Conservation (phyloP, 208 protist genomes). For the Vickermania ingenoplastis region DNA sequence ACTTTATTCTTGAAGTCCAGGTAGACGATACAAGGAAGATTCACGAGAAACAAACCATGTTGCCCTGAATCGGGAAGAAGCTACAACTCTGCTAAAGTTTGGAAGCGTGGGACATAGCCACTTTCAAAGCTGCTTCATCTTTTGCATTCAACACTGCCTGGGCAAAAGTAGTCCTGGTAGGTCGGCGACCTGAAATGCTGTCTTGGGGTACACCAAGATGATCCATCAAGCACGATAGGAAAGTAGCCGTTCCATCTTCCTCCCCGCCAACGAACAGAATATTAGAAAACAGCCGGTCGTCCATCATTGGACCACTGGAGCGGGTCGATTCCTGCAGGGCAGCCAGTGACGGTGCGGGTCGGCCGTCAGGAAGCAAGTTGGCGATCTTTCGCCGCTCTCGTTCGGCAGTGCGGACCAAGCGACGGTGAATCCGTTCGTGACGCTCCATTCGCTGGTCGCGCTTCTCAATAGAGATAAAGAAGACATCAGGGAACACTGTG, state of each 20-base stretch:
- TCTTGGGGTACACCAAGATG: slow-evolving; percentile 10
- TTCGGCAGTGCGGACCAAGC: slow-evolving; percentile 20
- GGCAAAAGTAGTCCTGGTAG: slow-evolving; percentile 2
- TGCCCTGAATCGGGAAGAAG: background rate
- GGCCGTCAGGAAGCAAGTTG: slow-evolving; percentile 33
- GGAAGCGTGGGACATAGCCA: too few species aligned
- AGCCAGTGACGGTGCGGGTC: slow-evolving; percentile 24
- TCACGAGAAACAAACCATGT: background rate
- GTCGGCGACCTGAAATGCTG: background rate
- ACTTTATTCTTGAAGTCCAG: too few species aligned
- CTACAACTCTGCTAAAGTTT: too few species aligned
- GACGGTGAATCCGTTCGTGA: slow-evolving; percentile 47
- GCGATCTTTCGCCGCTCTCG: slow-evolving; percentile 7
- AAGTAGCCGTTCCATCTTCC: slow-evolving; percentile 55
- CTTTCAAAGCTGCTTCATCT: slow-evolving; percentile 1
- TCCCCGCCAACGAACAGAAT: slow-evolving; percentile 66
- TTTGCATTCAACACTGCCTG: slow-evolving; percentile 15
- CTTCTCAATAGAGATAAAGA: slow-evolving; percentile 71
- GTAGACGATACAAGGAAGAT: too few species aligned
- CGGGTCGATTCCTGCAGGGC: slow-evolving; percentile 18
- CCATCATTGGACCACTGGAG: slow-evolving; percentile 62
- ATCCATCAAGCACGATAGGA: slow-evolving; percentile 47
- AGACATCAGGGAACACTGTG: slow-evolving; percentile 58
- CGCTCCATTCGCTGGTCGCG: slow-evolving; percentile 45
- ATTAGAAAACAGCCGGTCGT: slow-evolving; percentile 56